Conservation (phyloP, 148 eudicot species). For the Selenicereus undatus region DNA sequence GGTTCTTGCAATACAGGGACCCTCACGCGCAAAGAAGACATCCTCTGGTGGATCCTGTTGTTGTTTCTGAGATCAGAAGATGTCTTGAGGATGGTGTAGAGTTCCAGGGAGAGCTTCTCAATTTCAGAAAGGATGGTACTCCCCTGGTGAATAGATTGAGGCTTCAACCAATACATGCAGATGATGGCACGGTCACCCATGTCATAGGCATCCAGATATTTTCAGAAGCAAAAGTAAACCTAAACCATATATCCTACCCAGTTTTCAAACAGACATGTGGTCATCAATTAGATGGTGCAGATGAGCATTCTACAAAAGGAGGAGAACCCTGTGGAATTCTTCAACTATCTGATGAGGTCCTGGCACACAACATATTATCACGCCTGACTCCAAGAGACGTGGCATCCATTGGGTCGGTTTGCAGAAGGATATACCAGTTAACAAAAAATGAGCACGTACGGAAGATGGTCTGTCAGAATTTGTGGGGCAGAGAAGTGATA, state of each 20-base stretch:
- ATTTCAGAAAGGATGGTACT: slow-evolving; percentile 86
- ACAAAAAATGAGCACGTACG: slow-evolving; percentile 79
- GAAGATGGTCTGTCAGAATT: slow-evolving; percentile 85
- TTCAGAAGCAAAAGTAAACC: slow-evolving; percentile 65
- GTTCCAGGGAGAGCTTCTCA: slow-evolving; percentile 86
- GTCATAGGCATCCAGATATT: slow-evolving; percentile 77
- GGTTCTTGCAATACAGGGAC: slow-evolving; percentile 79
- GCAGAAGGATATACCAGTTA: slow-evolving; percentile 53
- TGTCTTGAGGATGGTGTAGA: slow-evolving; percentile 74
- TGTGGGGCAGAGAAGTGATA: slow-evolving; percentile 84
- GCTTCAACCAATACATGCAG: slow-evolving; percentile 65
- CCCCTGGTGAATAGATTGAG: slow-evolving; percentile 68
- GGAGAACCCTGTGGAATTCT: slow-evolving; percentile 59
- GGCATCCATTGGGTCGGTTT: slow-evolving; percentile 79
- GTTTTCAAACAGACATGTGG: slow-evolving; percentile 61
- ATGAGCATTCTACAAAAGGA: slow-evolving; percentile 28
- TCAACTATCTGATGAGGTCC: slow-evolving; percentile 79
- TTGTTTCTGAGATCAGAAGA: slow-evolving; percentile 73
- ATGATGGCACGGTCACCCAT: slow-evolving; percentile 71
- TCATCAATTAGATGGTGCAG: slow-evolving; percentile 28
- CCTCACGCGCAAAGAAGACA: slow-evolving; percentile 80
- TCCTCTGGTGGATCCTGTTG: slow-evolving; percentile 81
- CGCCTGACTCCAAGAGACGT: slow-evolving; percentile 83
- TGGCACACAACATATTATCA: slow-evolving; percentile 74
- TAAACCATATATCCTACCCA: slow-evolving; percentile 65